Evolutionary conservation across 2,329 filamentous ascomycete species (phyloP).

Genomic region (Aspergillus ochraceus): DNA sequence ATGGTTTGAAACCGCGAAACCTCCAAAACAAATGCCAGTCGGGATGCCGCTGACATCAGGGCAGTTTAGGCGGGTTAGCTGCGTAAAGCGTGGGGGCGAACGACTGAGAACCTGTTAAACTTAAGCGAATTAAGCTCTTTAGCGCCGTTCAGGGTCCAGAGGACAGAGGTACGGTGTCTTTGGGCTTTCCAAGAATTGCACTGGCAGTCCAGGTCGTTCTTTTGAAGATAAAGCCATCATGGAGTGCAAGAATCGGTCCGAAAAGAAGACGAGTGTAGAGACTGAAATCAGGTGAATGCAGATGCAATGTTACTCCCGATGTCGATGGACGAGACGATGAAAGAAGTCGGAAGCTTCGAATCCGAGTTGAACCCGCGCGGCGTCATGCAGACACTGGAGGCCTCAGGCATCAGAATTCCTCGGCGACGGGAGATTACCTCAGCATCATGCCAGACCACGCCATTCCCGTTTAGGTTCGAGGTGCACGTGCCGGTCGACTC

Average conservation of each 20-base stretch:
- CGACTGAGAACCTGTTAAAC: not conserved
- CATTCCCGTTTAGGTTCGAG: not conserved
- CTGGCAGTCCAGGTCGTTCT: too few species aligned
- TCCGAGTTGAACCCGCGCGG: not conserved
- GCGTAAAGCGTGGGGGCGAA: not conserved
- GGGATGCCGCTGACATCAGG: not conserved
- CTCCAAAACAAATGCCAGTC: not conserved
- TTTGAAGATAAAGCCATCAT: too few species aligned
- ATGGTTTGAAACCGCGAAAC: not conserved
- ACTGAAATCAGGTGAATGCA: not conserved
- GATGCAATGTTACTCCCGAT: too few species aligned
- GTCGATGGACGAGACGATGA: too few species aligned
- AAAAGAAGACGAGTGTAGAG: not conserved
- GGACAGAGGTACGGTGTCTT: not conserved
- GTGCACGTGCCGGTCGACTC: not conserved
- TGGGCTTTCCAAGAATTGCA: too few species aligned
- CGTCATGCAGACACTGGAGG: not conserved
- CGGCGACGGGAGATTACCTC: not conserved
- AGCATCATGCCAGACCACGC: not conserved
- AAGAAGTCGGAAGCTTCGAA: not conserved
- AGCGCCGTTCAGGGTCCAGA: not conserved
- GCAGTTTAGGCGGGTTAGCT: not conserved
- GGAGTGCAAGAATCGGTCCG: too few species aligned
- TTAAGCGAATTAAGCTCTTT: not conserved
- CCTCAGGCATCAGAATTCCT: not conserved